A percentile compares a stretch with the other conserved stretches of the same genome.
Conservation (phyloP, 139 green algal species). For the Trebouxia sp. region DNA sequence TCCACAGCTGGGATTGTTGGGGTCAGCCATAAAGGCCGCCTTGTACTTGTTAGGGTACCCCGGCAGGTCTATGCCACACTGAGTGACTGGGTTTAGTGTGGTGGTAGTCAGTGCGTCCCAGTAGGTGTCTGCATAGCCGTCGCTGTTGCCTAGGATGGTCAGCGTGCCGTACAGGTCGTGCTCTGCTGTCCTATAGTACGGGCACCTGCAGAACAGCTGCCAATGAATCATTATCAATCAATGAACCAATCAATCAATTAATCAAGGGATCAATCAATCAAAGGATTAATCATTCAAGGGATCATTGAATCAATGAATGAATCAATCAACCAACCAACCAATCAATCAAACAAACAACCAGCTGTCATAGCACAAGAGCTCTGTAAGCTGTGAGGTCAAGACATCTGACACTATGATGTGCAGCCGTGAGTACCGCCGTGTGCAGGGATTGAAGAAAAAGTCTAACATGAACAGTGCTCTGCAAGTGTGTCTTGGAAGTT, state of each 20-base stretch:
- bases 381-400: not conserved
- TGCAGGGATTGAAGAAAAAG: too few relatives aligned
- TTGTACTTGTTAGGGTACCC: slow-evolving; percentile 22
- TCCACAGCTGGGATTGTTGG: slow-evolving; percentile 40
- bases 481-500: too few relatives aligned
- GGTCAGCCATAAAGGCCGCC: slow-evolving; percentile 11
- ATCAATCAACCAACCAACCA: too few relatives aligned
- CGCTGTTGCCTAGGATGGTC: not conserved
- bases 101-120: slow-evolving; percentile 38
- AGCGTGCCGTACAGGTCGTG: slow-evolving; percentile 53
- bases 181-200: slow-evolving; percentile 64
- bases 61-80: not conserved
- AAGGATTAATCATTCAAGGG: too few relatives aligned
- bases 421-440: too few relatives aligned
- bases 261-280: too few relatives aligned
- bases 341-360: not conserved
- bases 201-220: slow-evolving; percentile 53
- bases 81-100: not conserved
- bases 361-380: not conserved
- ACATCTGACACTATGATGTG: too few relatives aligned
- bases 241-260: too few relatives aligned
- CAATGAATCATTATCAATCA: not conserved
- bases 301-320: too few relatives aligned
- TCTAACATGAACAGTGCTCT: too few relatives aligned
- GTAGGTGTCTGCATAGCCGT: slow-evolving; percentile 39